These are phyloP conservation scores for Echinochloa phyllopogon DNA, from an alignment of 176 grass and related monocot genomes.

Conservation along the genomic window DNA sequence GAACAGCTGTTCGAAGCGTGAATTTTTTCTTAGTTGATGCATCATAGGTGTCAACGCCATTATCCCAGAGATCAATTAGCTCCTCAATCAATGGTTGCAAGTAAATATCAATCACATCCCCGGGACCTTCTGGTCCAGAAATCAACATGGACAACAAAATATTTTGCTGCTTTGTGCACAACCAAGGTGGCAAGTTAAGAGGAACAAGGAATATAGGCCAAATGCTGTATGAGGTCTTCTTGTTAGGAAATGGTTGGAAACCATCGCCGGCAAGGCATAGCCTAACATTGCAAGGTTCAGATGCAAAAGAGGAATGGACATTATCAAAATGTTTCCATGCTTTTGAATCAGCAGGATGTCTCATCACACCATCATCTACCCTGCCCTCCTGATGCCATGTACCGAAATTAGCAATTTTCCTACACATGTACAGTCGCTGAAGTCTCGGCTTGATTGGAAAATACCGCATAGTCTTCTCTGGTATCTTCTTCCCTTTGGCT, in stretches of 20 bases:
- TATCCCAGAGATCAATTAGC: not conserved
- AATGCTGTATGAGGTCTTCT: not conserved
- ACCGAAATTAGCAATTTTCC: not conserved
- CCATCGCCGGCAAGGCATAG: not conserved
- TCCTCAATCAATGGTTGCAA: slow-evolving; percentile 2
- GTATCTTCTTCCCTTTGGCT: too few relatives aligned
- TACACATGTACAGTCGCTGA: not conserved
- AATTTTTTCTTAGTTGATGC: not conserved
- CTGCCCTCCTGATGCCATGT: not conserved
- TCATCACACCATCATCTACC: not conserved
- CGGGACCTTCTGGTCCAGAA: not conserved
- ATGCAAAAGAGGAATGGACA: not conserved
- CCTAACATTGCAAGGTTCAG: not conserved
- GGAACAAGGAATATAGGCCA: slow-evolving; percentile 11
- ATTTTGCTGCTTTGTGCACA: not conserved
- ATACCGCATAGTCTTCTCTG: not conserved
- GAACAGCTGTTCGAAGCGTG: not conserved
- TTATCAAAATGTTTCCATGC: slow-evolving; percentile 13
- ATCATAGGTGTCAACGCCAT: not conserved
- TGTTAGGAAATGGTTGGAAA: not conserved
- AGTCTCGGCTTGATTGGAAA: not conserved
- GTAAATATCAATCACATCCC: not conserved
- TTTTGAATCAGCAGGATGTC: not conserved
- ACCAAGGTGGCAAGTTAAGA: not conserved
- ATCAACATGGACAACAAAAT: not conserved